A percentile compares a stretch with the other conserved stretches of the same genome.
phyloP scores from a whole-genome alignment of 352 stramenopile species.

The Globisporangium paroecandrum region DNA sequence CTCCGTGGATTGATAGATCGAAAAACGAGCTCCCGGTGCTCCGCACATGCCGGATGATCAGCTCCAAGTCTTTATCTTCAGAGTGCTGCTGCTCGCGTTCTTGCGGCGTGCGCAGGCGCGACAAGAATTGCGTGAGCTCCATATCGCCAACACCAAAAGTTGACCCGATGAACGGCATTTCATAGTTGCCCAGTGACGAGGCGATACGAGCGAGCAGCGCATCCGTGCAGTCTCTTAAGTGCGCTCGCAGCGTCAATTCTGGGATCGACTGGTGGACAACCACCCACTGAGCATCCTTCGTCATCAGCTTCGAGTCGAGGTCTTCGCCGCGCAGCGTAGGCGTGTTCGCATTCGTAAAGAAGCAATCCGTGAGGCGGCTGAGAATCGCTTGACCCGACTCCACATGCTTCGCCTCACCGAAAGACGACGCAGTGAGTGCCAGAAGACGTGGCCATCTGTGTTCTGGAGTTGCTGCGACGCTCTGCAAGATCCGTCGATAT shows the following conservation, averaged over 20 bases:
- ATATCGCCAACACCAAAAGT: constrained; percentile 53
- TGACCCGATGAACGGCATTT: constrained; percentile 37
- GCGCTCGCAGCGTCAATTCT: constrained; percentile 35
- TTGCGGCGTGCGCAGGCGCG: constrained; percentile 31
- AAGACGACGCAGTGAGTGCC: constrained; percentile 68
- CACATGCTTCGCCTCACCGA: constrained; percentile 49
- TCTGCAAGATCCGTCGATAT: constrained; percentile 54
- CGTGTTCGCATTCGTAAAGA: constrained; percentile 54
- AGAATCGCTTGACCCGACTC: constrained; percentile 32
- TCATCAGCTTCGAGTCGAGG: constrained; percentile 40
- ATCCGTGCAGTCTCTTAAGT: constrained; percentile 45
- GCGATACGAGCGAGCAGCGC: constrained; percentile 33
- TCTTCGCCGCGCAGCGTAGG: constrained; percentile 54
- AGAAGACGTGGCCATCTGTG: constrained; percentile 46
- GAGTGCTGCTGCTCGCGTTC: constrained; percentile 11
- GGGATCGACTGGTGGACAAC: constrained; percentile 34
- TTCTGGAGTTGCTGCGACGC: constrained; percentile 26
- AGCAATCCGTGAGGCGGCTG: constrained; percentile 37
- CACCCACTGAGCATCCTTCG: constrained; percentile 62
- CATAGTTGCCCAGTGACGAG: constrained; percentile 22
- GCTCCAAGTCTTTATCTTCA: constrained; percentile 27
- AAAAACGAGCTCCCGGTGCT: constrained; percentile 52
- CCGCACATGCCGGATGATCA: constrained; percentile 44
- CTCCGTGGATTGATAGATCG: constrained; percentile 44
- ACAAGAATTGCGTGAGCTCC: constrained; percentile 50